Percentiles rank a stretch among this genome's conserved stretches.
Conservation (phyloP, 2,329 filamentous ascomycete genomes). For the Aphanoascus verrucosus region DNA sequence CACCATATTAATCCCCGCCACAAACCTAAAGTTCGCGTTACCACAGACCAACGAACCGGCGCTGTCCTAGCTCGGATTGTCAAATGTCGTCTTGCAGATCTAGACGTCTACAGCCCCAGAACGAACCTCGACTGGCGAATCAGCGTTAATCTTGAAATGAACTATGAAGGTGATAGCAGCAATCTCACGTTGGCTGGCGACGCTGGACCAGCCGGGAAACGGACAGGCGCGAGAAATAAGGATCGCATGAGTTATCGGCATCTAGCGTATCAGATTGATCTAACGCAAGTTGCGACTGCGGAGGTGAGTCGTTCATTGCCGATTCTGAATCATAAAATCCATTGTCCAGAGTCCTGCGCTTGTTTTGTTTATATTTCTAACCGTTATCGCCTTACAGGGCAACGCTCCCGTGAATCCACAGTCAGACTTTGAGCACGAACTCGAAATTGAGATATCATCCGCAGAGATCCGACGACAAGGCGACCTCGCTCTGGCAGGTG, state of each 20-base stretch:
- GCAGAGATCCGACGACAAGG: conserved; percentile 37
- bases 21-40: conserved; percentile 59
- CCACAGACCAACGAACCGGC: conserved; percentile 61
- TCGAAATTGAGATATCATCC: conserved; percentile 40
- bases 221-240: conserved; percentile 58
- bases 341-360: not conserved
- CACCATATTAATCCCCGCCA: conserved; percentile 50
- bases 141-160: conserved; percentile 89
- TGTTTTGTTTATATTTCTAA: not conserved
- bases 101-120: conserved; percentile 74
- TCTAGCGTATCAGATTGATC: conserved; percentile 75
- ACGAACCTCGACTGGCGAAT: conserved; percentile 80
- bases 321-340: not conserved
- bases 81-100: conserved; percentile 76
- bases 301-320: conserved; percentile 28
- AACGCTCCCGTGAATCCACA: conserved; percentile 3
- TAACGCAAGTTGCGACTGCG: conserved; percentile 69
- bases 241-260: conserved; percentile 88
- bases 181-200: conserved; percentile 38
- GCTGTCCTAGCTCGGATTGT: conserved; percentile 72
- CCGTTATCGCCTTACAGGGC: not conserved
- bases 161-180: conserved; percentile 60
- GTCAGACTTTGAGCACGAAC: conserved; percentile 30
- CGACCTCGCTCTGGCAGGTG: conserved; percentile 30
- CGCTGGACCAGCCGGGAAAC: conserved; percentile 28